Base-by-base conservation (phyloP, 2,329 filamentous ascomycete genomes). In the Xylogone sp. region DNA sequence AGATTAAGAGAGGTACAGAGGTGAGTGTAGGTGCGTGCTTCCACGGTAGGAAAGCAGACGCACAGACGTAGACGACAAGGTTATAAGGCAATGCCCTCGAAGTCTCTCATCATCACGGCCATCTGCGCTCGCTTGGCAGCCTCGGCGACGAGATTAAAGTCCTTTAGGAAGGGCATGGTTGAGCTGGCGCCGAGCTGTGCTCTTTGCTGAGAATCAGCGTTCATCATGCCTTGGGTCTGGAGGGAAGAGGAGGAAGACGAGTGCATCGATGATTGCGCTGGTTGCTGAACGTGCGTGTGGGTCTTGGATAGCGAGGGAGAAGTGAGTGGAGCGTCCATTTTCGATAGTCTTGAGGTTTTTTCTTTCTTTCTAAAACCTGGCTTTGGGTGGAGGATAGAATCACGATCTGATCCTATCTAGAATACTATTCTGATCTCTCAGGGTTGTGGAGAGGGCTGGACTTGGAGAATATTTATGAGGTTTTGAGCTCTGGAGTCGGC, bases 101-200 rank as follows among this genome's bases (percentile, higher is more conserved):
- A 79, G 69, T 97, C 93, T 56, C 92, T 81, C 77, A 92, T 88
- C 67, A 97, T 75, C 63, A 91, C 84, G 42, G 90, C 90, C 77
- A 97, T 88, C 71, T 97, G 90, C 9, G 93, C 93, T 42, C 92
- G 79, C 72, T 96, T 96, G 43, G 91, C 93, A 2, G 93, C 93
- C 75, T 97, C 93, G 31, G 92, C 92, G 42, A 97, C 81, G 24
- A 97, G 81, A 53, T 82, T 93, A 64, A 93, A 89, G 69, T 96
- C 87, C 62, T 86, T 83, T 54, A 96, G 78, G 65, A 91, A 91
- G 3, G 76, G 77, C 9, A 76, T 75, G 4, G 73, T 75, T 62
- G 81, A 83, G 53, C 78, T 73, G 20, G 71, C 69, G 13, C 79
- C 78, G 21, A 10, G 65, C 63, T 6, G 63, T 63, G 34, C 34